Base-by-base conservation (phyloP, 108 stramenopile genomes). In the Fragilaria crotonensis region DNA sequence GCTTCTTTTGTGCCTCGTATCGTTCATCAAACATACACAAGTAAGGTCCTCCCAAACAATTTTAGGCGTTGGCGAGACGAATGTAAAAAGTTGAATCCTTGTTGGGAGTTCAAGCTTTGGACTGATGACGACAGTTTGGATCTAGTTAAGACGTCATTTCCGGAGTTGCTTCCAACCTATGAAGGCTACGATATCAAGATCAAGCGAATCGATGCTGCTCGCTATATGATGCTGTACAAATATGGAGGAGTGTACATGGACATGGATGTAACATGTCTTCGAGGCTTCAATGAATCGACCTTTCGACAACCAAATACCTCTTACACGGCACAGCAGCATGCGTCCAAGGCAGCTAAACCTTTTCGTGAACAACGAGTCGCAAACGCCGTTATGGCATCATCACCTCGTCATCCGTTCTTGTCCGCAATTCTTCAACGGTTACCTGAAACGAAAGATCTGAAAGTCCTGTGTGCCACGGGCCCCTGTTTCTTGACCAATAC, bases 141-240 rank as follows among this genome's bases (percentile, higher is more conserved):
- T 19, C 62, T 78, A 25, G 54, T 78, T 5, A 27, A n/a, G 32
- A 58, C 14, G 18, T 28, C 67, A 14, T 76, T 55, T 31, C 45
- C 66, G 3, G 47, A 49, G 17, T 70, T 76, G 41, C 20, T 73
- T 32, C 51, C 62, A 25, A 27, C 33, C 21, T 76, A 65, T 52
- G 44, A 61, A 9, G 36, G 19, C 18, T 73, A 76, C 28, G 27
- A 20, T 17, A 56, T 62, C 54, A 48, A 56, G 31, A 76, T 80
- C 45, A 68, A 76, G 50, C 51, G 75, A 48, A 71, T 65, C 5
- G 78, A 80, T 57, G 74, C 78, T n/a, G 69, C 75, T 11, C 31
- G 78, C 33, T 76, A 73, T 27, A 63, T 80, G 28, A 62, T 76
- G 26, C 30, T 77, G 49, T 57, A 33, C 14, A 60, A 54, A 33